Evolutionary conservation across 306 rosid genomes (phyloP).

Genomic region (Cucurbita ficifolia): DNA sequence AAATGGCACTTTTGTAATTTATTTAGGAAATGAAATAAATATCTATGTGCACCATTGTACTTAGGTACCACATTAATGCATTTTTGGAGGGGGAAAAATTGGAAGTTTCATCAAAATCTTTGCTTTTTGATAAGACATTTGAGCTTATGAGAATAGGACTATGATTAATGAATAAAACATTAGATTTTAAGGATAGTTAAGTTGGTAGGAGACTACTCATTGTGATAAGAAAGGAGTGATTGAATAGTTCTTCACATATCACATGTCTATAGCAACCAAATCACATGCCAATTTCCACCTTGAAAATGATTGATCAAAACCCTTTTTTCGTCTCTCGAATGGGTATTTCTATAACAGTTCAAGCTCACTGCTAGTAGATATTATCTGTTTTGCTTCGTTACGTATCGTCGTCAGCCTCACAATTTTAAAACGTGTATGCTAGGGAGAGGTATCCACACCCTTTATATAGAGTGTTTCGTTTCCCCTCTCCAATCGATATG

Average conservation of each 20-base stretch:
- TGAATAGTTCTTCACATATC: slow-evolving; percentile 3
- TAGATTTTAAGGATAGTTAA: background rate
- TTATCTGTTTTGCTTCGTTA: too few species aligned
- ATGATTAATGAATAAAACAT: slow-evolving; percentile 1
- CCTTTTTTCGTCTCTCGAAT: too few species aligned
- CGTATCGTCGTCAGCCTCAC: too few species aligned
- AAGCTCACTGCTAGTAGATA: too few species aligned
- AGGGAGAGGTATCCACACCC: too few species aligned
- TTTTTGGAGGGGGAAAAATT: background rate
- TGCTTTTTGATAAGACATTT: background rate
- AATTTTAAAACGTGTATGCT: too few species aligned
- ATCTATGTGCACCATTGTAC: background rate
- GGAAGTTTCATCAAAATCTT: slow-evolving; percentile 1
- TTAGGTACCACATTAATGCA: background rate
- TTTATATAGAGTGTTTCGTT: too few species aligned
- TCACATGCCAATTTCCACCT: background rate
- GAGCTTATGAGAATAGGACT: background rate
- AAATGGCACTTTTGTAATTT: background rate
- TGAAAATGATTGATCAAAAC: background rate
- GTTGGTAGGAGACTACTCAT: slow-evolving; percentile 6
- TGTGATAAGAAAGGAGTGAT: background rate
- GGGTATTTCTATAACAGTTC: too few species aligned
- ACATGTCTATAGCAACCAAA: background rate
- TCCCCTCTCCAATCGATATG: too few species aligned
- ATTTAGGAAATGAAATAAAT: background rate